Evolutionary conservation across 1,284 basidiomycete genomes (phyloP), one percentile per base, ranked within the genome.

Genomic region (Cryptococcus deneoformans): DNA sequence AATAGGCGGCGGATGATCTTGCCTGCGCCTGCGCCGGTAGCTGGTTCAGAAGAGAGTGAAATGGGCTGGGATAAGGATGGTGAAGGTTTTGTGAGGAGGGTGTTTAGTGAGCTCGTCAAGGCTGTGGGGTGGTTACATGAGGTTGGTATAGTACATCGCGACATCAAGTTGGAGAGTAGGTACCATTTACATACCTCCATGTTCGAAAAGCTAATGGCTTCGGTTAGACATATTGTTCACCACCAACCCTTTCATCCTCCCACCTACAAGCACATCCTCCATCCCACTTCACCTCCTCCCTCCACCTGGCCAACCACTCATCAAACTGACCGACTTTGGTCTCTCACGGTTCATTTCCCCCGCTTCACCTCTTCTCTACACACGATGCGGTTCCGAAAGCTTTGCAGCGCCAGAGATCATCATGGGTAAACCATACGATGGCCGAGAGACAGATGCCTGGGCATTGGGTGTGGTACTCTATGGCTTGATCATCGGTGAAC

Each of bases 141-240:
- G 47, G 87, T 90, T 36, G 87, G 87, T 1, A 83, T 95, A 42
- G 91, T 95, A 0, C 92, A 96, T 77, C 84, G 92, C 2, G 92
- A 96, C 78, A 87, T 96, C 79, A 96, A 96, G 79, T 84, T 96
- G 16, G 92, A 96, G 77, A 96, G 90, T 92, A 68, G 70, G 89
- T 83, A 20, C 20, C 20, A 20, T 2, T 2, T 7, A 29, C 45
- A 46, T 46, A n/a, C 20, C n/a, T 10, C 34, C 11, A n/a, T 10
- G 20, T 40, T 14, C 38, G 20, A 20, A 20, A 20, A 20, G 20
- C 20, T 20, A 20, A 20, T 20, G 20, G 20, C 5, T 38, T 44
- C 14, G 45, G 16, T 7, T n/a, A 86, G 86, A 87, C 68, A 84
- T 87, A 60, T 79, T 87, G 37, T 79, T 87, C 64, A 83, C 78